Evolutionary conservation across 306 rosid genomes (phyloP).

Genomic region (Cucurbita argyrosperma): DNA sequence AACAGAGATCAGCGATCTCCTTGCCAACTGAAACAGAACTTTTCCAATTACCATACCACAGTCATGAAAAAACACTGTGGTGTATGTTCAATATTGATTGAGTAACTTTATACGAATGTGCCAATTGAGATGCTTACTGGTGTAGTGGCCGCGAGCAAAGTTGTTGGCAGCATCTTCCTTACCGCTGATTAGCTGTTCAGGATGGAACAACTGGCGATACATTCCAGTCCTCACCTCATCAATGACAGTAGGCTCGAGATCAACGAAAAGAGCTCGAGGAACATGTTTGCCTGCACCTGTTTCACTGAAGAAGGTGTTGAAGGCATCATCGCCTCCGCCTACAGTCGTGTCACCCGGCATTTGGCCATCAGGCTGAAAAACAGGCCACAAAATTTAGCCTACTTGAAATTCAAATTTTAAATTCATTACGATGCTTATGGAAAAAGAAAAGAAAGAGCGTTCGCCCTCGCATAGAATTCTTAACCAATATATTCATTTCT

Average conservation of each 20-base stretch:
- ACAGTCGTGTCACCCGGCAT: slow-evolving; percentile 78
- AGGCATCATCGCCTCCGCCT: slow-evolving; percentile 70
- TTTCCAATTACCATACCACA: not conserved
- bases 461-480: not conserved
- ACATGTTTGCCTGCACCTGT: slow-evolving; percentile 41
- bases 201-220: slow-evolving; percentile 88
- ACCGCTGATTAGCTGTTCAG: slow-evolving; percentile 85
- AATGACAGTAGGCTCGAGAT: slow-evolving; percentile 83
- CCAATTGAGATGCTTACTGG: slow-evolving; percentile 28
- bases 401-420: not conserved
- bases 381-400: not conserved
- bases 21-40: slow-evolving; percentile 44
- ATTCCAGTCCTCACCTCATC: slow-evolving; percentile 88
- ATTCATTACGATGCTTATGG: not conserved
- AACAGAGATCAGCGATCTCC: slow-evolving; percentile 82
- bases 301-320: slow-evolving; percentile 36
- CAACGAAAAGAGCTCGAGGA: slow-evolving; percentile 55
- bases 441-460: not conserved
- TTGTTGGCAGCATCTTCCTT: slow-evolving; percentile 97
- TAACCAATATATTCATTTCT: not conserved
- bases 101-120: not conserved
- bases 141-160: slow-evolving; percentile 93
- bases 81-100: not conserved
- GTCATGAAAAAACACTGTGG: not conserved
- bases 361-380: slow-evolving; percentile 49